These are phyloP conservation scores for Colletotrichum gloeosporioides DNA, from an alignment of 2,329 filamentous ascomycete species.

Conservation along the genomic window DNA sequence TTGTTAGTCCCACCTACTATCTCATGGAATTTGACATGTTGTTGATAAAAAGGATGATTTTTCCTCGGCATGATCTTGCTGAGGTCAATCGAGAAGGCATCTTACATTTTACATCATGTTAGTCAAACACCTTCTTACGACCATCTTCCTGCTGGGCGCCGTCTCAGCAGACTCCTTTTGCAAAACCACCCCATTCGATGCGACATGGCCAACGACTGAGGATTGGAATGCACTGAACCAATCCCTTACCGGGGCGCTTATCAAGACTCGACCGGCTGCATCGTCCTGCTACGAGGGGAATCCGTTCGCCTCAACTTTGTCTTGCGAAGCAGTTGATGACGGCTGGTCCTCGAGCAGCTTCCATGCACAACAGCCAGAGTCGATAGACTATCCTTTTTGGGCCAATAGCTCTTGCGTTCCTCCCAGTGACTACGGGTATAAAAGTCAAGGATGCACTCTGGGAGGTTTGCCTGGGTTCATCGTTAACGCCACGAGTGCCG, in stretches of 20 bases:
- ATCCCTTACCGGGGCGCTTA: not conserved
- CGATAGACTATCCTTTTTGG: not conserved
- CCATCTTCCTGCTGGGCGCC: not conserved
- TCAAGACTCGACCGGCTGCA: not conserved
- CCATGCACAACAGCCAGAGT: not conserved
- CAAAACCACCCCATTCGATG: not conserved
- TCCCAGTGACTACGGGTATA: not conserved
- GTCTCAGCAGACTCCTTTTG: not conserved
- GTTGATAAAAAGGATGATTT: not conserved
- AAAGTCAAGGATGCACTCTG: constrained; percentile 29
- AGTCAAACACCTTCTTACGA: not conserved
- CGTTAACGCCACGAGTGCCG: constrained; percentile 35
- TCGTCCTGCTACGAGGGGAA: not conserved
- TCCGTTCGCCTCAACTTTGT: not conserved
- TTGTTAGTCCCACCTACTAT: not conserved
- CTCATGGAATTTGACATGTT: not conserved
- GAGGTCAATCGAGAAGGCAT: not conserved
- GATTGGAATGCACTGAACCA: not conserved
- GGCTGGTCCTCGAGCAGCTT: not conserved
- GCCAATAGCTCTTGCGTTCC: not conserved
- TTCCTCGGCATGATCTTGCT: not conserved
- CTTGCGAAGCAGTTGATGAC: not conserved
- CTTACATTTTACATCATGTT: not conserved
- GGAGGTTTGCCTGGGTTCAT: constrained; percentile 39
- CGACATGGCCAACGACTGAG: not conserved